Evolutionary conservation across 768 basidiomycete species (phyloP), one percentile per base, ranked within the genome.

Genomic region (Suillus paluster): DNA sequence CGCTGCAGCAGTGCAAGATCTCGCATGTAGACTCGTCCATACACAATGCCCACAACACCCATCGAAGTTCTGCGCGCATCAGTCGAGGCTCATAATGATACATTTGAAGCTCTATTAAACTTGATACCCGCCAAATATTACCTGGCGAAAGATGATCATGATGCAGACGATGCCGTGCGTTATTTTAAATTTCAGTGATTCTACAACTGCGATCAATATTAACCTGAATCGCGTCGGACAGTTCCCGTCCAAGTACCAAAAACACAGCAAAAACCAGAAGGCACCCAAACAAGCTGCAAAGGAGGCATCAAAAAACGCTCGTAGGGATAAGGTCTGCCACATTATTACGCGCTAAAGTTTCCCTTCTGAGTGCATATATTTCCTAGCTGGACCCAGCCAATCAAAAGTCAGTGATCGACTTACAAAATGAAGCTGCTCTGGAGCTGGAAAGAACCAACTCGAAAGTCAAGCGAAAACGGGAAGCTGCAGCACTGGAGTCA

Each of bases 91-190:
- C 33, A 53, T 21, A 97, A 98, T 71, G 85, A 84, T 30, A 86
- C 88, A 0, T 98, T 99, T 68, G 94, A 95, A 70, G 80, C 86
- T 0, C 80, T 98, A 5, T 80, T 97, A 2, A 86, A 82, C 44
- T 84, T 97, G 50, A 97, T 98, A 59, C 97, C 97, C 0, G 84
- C 95, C 6, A 90, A 90, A 78, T 94, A 91, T 73, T 98, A 98
- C 23, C 79, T 97, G 1, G 63, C 68, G 36, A 67, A 64, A 45
- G 62, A 66, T 21, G 58, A 65, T 30, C 49, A 50, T 41, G 53
- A 48, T 53, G 44, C 44, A 21, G 64, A 66, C 45, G 41, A 49
- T 7, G 14, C 44, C 42, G 69, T 73, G 38, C 25, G 73, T 64
- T 55, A 21, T 27, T 54, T 10, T 27, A 49, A 49, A 11, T 50